Base-by-base conservation (phyloP, 2,329 filamentous ascomycete species). In the Colletotrichum sp. region DNA sequence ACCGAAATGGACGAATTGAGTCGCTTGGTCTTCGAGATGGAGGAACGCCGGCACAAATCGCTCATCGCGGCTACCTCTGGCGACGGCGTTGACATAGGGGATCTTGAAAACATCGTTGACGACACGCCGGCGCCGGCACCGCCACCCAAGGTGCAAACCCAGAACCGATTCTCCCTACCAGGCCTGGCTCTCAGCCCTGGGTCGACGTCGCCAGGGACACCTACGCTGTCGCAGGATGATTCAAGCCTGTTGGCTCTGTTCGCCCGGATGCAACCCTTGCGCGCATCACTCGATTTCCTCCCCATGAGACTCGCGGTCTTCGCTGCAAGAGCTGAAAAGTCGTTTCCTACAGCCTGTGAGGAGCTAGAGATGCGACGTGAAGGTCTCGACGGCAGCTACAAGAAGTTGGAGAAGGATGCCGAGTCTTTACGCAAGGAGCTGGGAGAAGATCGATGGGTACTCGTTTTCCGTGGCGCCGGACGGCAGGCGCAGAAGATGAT, bases 401-500 rank as follows among this genome's bases (percentile, higher is more conserved):
- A 93, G 85, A 96, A 94, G 82, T 90, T 99, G 3, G 95, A 98
- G 83, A 92, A 93, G 77, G 97, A 99, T 82, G 96, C 96, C 12
- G 96, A 99, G 81, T 94, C 94, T 2, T 85, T 99, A 63, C 91
- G 96, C 78, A 94, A 96, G 82, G 97, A 99, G 83, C 88, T 99
- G 6, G 96, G 96, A 32, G 97, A 99, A 83, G 97, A 99, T 82
- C 93, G 96, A 72, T 99, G 97, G 97, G 93, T 99, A 58, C 90
- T 98, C 69, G 96, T 99, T 43, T 99, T 99, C 87, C 92, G 96
- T 72, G 96, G 97, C 78, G 97, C 97, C 18, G 96, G 96, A 16
- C 91, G 94, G 73, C 96, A 98, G 84, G 96, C 97, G 6, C 92
- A 97, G 79, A 98, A 98, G 87, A 98, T 99, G 96, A 96, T 95